phyloP scores from a whole-genome alignment of 108 stramenopile species.

The Tribonema minus region DNA sequence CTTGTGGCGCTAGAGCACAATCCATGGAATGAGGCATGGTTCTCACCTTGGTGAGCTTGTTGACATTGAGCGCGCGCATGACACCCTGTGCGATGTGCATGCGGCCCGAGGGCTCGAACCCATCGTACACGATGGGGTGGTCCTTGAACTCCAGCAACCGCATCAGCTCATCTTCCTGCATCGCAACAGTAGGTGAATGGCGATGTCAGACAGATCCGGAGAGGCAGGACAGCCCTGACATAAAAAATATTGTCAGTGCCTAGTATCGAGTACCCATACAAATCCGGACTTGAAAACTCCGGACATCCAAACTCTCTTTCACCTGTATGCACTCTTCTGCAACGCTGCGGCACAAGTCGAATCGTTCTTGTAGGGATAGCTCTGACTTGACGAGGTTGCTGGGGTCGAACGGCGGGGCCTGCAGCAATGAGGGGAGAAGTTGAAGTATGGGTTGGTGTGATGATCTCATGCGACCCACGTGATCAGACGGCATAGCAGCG shows the following conservation, averaged over 20 bases:
- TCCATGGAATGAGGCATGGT: no score
- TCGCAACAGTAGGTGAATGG: neutral
- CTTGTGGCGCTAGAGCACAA: no score
- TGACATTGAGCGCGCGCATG: constrained; percentile 88
- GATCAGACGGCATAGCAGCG: neutral
- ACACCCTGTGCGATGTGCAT: constrained; percentile 99
- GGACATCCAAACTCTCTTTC: neutral
- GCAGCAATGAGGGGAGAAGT: no score
- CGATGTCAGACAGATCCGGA: neutral
- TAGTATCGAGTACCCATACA: neutral
- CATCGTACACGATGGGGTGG: constrained; percentile 76
- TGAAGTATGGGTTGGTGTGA: neutral
- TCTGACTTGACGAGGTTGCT: constrained; percentile 43
- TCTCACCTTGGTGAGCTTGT: constrained; percentile 67
- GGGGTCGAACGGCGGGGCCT: constrained; percentile 18
- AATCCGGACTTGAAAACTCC: neutral
- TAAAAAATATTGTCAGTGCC: neutral
- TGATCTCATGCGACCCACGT: no score
- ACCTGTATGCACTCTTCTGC: constrained; percentile 62
- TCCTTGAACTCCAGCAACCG: constrained; percentile 50
- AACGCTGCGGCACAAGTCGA: constrained; percentile 51
- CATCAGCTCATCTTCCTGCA: constrained; percentile 51
- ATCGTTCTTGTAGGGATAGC: constrained; percentile 50
- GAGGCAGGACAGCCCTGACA: neutral
- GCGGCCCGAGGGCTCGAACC: constrained; percentile 97